Base-by-base conservation (phyloP, 2,329 filamentous ascomycete species). In the Orbilia brochopaga region DNA sequence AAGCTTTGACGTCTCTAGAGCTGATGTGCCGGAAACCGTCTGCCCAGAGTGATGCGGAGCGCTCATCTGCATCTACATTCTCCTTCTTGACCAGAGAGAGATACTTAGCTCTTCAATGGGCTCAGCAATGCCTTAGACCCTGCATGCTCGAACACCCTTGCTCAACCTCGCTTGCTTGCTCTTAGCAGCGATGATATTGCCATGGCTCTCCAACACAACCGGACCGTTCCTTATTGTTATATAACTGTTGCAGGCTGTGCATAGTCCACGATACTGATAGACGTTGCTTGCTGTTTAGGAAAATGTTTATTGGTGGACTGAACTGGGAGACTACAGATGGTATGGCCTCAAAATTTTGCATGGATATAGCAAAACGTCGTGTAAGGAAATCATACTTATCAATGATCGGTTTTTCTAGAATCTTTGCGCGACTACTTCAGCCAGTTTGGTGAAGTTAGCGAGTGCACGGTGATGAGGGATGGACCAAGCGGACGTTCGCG, bases 291-390 rank as follows among this genome's bases (percentile, higher is more conserved):
- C 74, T 78, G 69, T 77, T 78, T 82, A 99, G 94, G 78, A 99
- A 99, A 83, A 99, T 99, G 94, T 99, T 99, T 78, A 99, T 99
- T 81, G 94, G 94, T 77, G 94, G 94, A 44, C 83, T 99, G 62
- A 99, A 99, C 79, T 99, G 94, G 94, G 94, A 99, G 81, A 99
- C 94, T 15, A 97, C 94, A 63, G 93, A 97, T 82, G 88, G 93
- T 97, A 87, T 85, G 92, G 82, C 32, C 30, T 56, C 55, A n/a
- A 42, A 44, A 17, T 32, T 55, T 52, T 23, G 61, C 15, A 59
- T 27, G 40, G 15, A 46, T 21, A 37, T 21, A 13, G n/a, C n/a
- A n/a, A 40, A 54, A 17, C 40, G 55, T 67, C 17, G 27, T 53
- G 53, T 56, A 64, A 23, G 40, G 51, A 51, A 30, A 40, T 27